phyloP scores from a whole-genome alignment of 2,329 filamentous ascomycete species.

The Fusarium paranaense region DNA sequence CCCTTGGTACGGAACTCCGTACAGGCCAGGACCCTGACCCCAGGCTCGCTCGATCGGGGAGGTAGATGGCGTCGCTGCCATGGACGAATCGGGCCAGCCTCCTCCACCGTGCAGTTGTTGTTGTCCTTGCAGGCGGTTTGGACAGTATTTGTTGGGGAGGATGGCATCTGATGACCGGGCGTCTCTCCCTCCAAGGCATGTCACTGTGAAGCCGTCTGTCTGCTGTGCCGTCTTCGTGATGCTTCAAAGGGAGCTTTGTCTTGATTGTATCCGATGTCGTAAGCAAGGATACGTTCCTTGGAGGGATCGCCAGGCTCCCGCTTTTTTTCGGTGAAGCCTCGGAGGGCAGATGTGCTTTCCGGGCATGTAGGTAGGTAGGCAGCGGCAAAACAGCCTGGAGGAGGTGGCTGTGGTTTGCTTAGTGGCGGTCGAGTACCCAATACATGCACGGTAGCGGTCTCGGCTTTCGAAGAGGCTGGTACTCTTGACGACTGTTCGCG shows the following conservation, averaged over 20 bases:
- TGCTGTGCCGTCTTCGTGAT: not conserved
- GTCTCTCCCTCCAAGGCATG: not conserved
- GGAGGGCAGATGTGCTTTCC: not conserved
- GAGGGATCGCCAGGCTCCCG: not conserved
- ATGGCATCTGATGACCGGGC: not conserved
- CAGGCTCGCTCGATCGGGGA: slow-evolving; percentile 4
- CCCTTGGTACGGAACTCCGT: not conserved
- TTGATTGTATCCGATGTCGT: not conserved
- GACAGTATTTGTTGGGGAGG: not conserved
- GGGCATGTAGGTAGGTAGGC: not conserved
- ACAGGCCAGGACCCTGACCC: not conserved
- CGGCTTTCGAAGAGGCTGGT: not conserved
- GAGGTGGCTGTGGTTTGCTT: not conserved
- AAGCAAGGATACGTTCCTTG: not conserved
- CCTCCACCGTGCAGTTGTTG: not conserved
- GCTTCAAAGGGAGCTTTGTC: not conserved
- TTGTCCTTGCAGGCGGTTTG: not conserved
- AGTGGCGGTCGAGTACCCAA: not conserved
- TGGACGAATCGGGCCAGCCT: not conserved
- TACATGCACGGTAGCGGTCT: not conserved
- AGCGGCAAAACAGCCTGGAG: not conserved
- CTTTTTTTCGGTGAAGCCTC: slow-evolving; percentile 3
- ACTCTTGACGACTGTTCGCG: not conserved
- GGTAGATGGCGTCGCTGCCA: not conserved
- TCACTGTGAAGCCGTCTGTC: not conserved